phyloP scores from a whole-genome alignment of 1,139 yeast genomes.

The Neolecta irregularis region DNA sequence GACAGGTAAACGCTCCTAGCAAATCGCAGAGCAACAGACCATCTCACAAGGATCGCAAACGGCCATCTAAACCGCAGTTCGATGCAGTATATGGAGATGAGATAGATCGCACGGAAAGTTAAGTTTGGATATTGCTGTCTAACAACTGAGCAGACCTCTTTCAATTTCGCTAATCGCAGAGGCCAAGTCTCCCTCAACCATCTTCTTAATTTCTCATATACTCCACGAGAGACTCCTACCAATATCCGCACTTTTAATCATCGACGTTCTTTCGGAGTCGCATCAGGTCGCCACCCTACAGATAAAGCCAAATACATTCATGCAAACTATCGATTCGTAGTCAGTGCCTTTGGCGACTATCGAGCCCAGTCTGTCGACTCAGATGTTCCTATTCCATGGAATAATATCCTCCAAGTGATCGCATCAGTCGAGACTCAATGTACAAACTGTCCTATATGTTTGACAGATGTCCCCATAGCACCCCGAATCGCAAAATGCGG shows the following conservation, averaged over 20 bases:
- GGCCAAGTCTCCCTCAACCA: constrained; percentile 1
- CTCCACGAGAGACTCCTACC: not conserved
- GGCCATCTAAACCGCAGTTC: no score
- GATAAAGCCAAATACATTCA: constrained; percentile 67
- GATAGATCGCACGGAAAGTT: no score
- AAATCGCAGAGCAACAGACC: no score
- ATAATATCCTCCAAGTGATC: constrained; percentile 51
- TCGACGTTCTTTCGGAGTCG: no score
- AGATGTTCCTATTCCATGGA: constrained; percentile 50
- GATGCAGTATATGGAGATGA: no score
- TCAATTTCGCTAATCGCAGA: not conserved
- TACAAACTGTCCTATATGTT: constrained; percentile 82
- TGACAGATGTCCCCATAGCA: constrained; percentile 69
- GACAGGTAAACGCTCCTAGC: no score
- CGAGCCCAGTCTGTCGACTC: constrained; percentile 51
- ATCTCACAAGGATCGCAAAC: no score
- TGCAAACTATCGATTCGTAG: constrained; percentile 70
- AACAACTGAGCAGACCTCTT: no score
- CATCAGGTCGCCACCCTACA: constrained; percentile 28
- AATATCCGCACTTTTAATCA: not conserved
- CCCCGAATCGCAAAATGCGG: constrained; percentile 95
- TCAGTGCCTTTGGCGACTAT: constrained; percentile 46
- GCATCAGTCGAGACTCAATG: constrained; percentile 41
- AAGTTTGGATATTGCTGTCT: no score
- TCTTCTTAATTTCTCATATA: constrained; percentile 1